Conservation (phyloP, 2,329 filamentous ascomycete species). For the Zasmidium citrigriseum region DNA sequence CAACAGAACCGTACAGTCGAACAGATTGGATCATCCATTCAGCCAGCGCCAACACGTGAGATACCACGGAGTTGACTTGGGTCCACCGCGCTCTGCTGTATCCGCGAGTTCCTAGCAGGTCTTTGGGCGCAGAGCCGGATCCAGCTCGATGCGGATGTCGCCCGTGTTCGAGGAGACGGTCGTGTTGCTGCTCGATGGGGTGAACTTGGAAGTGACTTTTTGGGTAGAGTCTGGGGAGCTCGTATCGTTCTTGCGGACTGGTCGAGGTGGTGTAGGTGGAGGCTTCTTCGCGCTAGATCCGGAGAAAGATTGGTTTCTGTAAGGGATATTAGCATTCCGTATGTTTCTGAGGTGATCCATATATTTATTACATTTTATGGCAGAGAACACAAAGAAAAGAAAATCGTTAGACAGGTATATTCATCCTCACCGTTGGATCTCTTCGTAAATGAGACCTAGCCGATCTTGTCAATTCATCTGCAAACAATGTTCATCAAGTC, state of each 20-base stretch:
- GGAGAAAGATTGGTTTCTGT: slow-evolving; percentile 19
- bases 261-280: neutral
- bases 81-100: slow-evolving; percentile 12
- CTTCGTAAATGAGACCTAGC: slow-evolving; percentile 86
- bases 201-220: neutral
- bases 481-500: neutral
- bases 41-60: slow-evolving; percentile 23
- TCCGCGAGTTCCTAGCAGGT: slow-evolving; percentile 24
- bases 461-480: neutral
- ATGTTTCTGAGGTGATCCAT: slow-evolving; percentile 1
- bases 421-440: slow-evolving; percentile 62
- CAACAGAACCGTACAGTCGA: neutral
- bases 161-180: slow-evolving; percentile 7
- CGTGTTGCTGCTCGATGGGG: neutral
- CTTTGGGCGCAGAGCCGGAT: slow-evolving; percentile 6
- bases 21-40: slow-evolving; percentile 6
- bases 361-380: slow-evolving; percentile 17
- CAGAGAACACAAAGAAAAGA: slow-evolving; percentile 14
- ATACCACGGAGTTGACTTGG: slow-evolving; percentile 19
- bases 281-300: slow-evolving; percentile 15
- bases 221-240: neutral
- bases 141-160: slow-evolving; percentile 20
- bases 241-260: neutral
- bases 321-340: slow-evolving; percentile 20
- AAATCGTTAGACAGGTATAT: slow-evolving; percentile 16